Base-by-base conservation (phyloP, 257 asterid species). In the Nicotiana obtusifolia region DNA sequence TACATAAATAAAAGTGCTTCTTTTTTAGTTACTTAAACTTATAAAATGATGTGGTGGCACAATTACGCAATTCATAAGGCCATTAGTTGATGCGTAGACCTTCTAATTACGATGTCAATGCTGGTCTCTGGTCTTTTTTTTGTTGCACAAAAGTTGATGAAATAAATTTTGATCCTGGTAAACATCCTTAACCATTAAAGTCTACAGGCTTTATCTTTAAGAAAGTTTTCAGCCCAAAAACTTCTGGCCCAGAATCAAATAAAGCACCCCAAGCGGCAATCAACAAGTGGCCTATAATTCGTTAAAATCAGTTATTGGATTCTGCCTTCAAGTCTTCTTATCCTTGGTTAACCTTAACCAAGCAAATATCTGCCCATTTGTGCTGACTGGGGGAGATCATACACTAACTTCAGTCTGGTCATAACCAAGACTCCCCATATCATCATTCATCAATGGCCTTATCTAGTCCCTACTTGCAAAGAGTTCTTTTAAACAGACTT, bases 381-480 rank as follows among this genome's bases (percentile, higher is more conserved):
- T 22, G 24, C 33, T 44, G 14, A 44, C 60, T 22, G 14, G 20
- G 35, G 3, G 4, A 17, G 15, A 22, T 73, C 62, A 7, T 24
- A 24, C 62, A 75, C 80, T 4, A 47, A 75, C 62, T 75, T 24
- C 44, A 75, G 80, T 75, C 62, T 75, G 44, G 26, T 75, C n/a
- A 33, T 28, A 52, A 19, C 85, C 80, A 84, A 71, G 78, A 22
- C 78, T 71, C 78, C 59, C 20, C 22, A 44, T 71, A 71, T 22
- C 26, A 64, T 64, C 69, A 64, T 78, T 30, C 80, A 83, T 73
- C 78, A 60, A 93, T 93, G 98, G 97, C 94, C 15, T 81, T 92
- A 78, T 89, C 88, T 66, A 88, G 91, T 68, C 93, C 91, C 28
- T 93, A 88, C 66, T 86, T 90, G 41, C 99, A 90, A 77, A 93